phyloP scores from a whole-genome alignment of 2,329 filamentous ascomycete species.

The Diplodia sapinea region DNA sequence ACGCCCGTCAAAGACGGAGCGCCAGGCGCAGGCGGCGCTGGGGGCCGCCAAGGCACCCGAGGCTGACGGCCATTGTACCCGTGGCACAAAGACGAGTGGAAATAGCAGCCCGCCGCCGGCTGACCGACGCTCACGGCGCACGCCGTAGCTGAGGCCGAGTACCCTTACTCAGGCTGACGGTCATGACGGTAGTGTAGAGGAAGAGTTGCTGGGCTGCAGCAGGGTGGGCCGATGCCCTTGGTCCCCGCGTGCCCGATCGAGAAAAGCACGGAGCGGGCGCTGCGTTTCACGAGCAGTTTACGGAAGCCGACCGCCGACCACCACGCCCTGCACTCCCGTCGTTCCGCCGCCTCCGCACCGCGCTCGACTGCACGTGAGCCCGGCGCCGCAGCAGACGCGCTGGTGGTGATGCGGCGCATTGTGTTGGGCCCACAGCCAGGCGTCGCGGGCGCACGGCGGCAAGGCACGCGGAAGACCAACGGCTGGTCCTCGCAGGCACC shows the following conservation, averaged over 20 bases:
- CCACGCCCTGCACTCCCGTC: conserved; percentile 14
- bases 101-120: conserved; percentile 11
- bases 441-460: neutral
- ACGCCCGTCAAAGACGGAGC: conserved; percentile 15
- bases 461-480: conserved; percentile 15
- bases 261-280: conserved; percentile 26
- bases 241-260: conserved; percentile 26
- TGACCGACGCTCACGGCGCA: conserved; percentile 10
- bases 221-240: conserved; percentile 6
- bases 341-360: conserved; percentile 11
- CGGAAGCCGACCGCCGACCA: neutral
- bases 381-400: neutral
- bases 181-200: neutral
- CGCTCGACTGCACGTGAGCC: conserved; percentile 1
- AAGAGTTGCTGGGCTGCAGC: neutral
- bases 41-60: conserved; percentile 29
- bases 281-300: conserved; percentile 29
- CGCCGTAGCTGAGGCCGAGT: neutral
- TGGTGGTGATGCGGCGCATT: neutral
- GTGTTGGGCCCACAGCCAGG: neutral
- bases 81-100: conserved; percentile 27
- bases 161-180: conserved; percentile 22
- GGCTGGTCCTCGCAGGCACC: conserved; percentile 6
- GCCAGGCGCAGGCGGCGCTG: conserved; percentile 5
- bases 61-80: conserved; percentile 25